Evolutionary conservation across 805 yeast genomes (phyloP).

Genomic region (Starmerella floris): DNA sequence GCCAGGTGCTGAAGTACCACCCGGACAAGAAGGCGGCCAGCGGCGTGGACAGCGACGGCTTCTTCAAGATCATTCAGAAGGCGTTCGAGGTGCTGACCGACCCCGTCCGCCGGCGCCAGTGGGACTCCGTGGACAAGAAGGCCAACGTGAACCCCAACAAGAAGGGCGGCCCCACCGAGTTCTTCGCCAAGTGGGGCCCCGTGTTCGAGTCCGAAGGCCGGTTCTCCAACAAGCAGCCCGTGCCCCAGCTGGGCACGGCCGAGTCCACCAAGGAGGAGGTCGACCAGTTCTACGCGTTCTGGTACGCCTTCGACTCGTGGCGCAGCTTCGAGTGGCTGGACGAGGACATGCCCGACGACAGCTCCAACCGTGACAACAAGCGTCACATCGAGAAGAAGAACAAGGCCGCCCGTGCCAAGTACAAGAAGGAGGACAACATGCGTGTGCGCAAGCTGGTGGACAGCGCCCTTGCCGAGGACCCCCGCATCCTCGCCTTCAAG

Average conservation of each 20-base stretch:
- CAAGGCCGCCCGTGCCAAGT: slow-evolving; percentile 90
- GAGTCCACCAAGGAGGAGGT: slow-evolving; percentile 65
- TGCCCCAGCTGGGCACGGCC: slow-evolving; percentile 62
- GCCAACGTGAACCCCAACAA: slow-evolving; percentile 78
- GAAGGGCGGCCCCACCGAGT: slow-evolving; percentile 52
- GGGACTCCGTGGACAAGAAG: slow-evolving; percentile 82
- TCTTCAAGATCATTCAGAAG: slow-evolving; percentile 95
- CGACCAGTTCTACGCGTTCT: slow-evolving; percentile 78
- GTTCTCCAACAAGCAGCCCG: slow-evolving; percentile 84
- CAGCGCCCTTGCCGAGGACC: slow-evolving; percentile 80
- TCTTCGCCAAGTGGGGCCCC: slow-evolving; percentile 84
- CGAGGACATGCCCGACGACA: slow-evolving; percentile 98
- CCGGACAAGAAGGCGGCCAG: slow-evolving; percentile 94
- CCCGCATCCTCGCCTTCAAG: slow-evolving; percentile 86
- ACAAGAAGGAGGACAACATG: slow-evolving; percentile 92
- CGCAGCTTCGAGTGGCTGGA: slow-evolving; percentile 94
- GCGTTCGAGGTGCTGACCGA: slow-evolving; percentile 85
- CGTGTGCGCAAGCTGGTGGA: slow-evolving; percentile 75
- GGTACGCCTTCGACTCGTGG: slow-evolving; percentile 94
- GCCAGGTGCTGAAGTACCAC: slow-evolving; percentile 90
- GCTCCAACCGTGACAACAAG: slow-evolving; percentile 97
- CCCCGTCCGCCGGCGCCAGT: slow-evolving; percentile 77
- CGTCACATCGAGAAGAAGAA: slow-evolving; percentile 97
- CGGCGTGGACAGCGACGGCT: slow-evolving; percentile 84
- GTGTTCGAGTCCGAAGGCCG: slow-evolving; percentile 83